Conservation (phyloP, 1,139 yeast genomes). For the Saccharomyces pastorianus region DNA sequence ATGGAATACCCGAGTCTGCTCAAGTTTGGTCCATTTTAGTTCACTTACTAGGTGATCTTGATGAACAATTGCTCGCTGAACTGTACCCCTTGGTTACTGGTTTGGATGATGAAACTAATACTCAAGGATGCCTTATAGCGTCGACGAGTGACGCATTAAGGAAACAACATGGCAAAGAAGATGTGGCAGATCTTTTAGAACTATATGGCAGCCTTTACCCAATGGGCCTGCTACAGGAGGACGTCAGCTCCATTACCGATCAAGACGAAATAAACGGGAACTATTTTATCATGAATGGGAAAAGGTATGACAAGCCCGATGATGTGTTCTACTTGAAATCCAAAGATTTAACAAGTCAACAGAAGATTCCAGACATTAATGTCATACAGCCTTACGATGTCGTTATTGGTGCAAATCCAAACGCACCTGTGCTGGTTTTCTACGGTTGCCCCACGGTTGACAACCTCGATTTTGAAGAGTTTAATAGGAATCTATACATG, state of each 20-base stretch:
- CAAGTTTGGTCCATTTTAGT: background rate
- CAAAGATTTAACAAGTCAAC: conserved; percentile 22
- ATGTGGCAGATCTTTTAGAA: conserved; percentile 11
- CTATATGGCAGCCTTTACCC: conserved; percentile 17
- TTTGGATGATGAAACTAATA: conserved; percentile 10
- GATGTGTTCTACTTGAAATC: conserved; percentile 29
- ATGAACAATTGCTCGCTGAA: conserved; percentile 5
- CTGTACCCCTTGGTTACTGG: conserved; percentile 15
- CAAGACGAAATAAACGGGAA: conserved; percentile 7
- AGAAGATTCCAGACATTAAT: conserved; percentile 12
- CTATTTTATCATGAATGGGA: conserved; percentile 22
- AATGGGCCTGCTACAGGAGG: conserved; percentile 12
- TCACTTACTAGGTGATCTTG: background rate
- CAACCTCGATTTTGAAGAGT: conserved; percentile 42
- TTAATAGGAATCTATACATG: conserved; percentile 51
- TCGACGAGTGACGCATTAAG: background rate
- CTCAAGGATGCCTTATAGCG: conserved; percentile 1
- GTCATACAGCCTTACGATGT: conserved; percentile 13
- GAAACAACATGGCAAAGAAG: conserved; percentile 5
- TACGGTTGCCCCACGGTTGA: conserved; percentile 47
- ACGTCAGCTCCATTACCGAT: conserved; percentile 4
- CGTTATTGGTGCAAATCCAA: conserved; percentile 18
- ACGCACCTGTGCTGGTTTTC: conserved; percentile 35
- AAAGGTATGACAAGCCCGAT: conserved; percentile 20
- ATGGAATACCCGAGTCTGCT: background rate